Evolutionary conservation across 192 early-diverging fungal genomes (phyloP), one percentile per base, ranked within the genome.

Genomic region (Funneliformis geosporum): DNA sequence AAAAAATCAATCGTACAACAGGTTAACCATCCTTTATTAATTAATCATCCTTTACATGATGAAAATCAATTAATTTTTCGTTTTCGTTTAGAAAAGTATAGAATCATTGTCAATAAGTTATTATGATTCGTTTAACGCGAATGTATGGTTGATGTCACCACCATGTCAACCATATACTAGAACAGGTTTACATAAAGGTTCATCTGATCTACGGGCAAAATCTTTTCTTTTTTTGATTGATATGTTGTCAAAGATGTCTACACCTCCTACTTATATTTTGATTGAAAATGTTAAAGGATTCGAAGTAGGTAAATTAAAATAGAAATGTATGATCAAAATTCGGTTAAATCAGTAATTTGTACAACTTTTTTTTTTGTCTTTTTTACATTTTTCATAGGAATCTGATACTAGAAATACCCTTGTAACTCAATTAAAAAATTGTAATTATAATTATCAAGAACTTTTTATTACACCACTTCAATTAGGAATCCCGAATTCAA

Each of bases 261-360:
- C 82, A 6, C 83, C 83, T 44, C 94, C 93, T 1, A 87, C 79
- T 33, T 92, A 90, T 42, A 80, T 95, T 64, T 82, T 95, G 25
- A 83, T 95, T 27, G 94, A 95, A 81, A 94, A 95, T 83, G 94
- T 95, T 42, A 91, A 92, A 60, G 93, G 93, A 3, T 94, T 95
- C 73, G 94, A 95, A 73, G 87, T 87, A 83, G 21, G 44, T 73
- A 12, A 50, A 27, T 33, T 18, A n/a, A 27, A 25, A 43, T 14
- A 38, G 50, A 64, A 33, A 33, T 27, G 2, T 38, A 21, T 47
- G 5, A 55, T 33, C 33, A 2, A 33, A 33, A 33, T 33, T 0
- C 33, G 33, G 2, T 33, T 33, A 2, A 33, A 33, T 33, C 33
- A 33, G 33, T 33, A 33, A 0, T 33, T 33, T 33, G 33, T 33